Conservation (phyloP, 345 rosid genomes). For the Reutealis trisperma region DNA sequence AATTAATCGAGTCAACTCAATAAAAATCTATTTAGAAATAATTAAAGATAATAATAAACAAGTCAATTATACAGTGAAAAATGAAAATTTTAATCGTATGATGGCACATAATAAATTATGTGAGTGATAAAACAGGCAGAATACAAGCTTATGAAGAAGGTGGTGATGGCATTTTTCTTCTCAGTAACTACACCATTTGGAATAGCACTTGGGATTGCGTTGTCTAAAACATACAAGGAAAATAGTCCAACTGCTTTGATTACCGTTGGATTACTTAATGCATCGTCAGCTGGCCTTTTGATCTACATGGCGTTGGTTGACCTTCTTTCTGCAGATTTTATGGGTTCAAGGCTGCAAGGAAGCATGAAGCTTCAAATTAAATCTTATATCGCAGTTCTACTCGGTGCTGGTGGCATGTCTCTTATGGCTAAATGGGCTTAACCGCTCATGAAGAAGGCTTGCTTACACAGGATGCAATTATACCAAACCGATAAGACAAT, state of each 20-base stretch:
- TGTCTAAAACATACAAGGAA: constrained; percentile 44
- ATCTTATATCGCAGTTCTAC: constrained; percentile 41
- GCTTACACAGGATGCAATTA: too few species aligned
- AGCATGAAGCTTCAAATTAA: constrained; percentile 41
- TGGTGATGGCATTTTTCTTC: constrained; percentile 58
- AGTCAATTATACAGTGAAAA: too few species aligned
- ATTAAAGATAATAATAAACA: too few species aligned
- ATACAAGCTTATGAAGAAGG: not conserved
- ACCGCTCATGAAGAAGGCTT: not conserved
- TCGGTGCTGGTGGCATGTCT: constrained; percentile 65
- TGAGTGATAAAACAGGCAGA: not conserved
- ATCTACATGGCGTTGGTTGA: constrained; percentile 79
- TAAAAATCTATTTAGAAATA: too few species aligned
- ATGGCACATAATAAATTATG: too few species aligned
- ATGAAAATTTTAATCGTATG: too few species aligned
- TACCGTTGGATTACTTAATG: constrained; percentile 56
- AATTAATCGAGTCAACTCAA: too few species aligned
- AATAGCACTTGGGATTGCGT: constrained; percentile 56
- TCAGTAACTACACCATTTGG: constrained; percentile 63
- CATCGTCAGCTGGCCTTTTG: constrained; percentile 66
- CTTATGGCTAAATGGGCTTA: constrained; percentile 64
- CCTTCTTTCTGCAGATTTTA: constrained; percentile 64
- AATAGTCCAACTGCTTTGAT: constrained; percentile 54
- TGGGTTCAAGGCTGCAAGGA: constrained; percentile 47
- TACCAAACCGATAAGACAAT: too few species aligned